These are phyloP conservation scores for Phytophthora foliorum DNA, from an alignment of 352 stramenopile genomes.

Conservation along the genomic window DNA sequence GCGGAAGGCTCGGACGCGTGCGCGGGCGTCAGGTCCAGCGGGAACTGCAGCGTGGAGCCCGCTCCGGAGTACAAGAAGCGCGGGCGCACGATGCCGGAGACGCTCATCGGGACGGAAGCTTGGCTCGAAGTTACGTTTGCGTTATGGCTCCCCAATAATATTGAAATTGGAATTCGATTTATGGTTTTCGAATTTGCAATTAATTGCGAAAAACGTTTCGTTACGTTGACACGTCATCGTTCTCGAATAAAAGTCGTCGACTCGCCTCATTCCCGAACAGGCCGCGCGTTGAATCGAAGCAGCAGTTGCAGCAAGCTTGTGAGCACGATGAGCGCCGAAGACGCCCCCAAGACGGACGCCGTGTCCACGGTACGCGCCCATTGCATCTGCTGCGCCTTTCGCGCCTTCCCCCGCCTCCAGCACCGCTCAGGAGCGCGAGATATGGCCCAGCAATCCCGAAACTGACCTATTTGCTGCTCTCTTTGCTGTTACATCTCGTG, in stretches of 20 bases:
- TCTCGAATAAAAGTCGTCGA: background rate
- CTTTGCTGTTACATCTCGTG: constrained; percentile 1
- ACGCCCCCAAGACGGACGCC: constrained; percentile 31
- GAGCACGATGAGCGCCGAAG: constrained; percentile 36
- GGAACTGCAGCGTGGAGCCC: constrained; percentile 59
- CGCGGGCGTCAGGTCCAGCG: constrained; percentile 35
- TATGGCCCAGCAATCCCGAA: constrained; percentile 5
- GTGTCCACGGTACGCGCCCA: constrained; percentile 31
- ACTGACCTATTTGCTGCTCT: constrained; percentile 19
- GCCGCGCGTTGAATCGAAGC: constrained; percentile 38
- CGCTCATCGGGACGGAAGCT: constrained; percentile 31
- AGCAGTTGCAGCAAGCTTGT: constrained; percentile 7
- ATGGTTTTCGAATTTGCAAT: background rate
- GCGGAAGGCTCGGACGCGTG: constrained; percentile 4
- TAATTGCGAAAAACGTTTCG: background rate
- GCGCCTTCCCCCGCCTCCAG: background rate
- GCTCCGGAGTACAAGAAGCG: constrained; percentile 60
- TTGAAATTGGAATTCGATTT: constrained; percentile 1
- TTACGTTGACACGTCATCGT: constrained; percentile 18
- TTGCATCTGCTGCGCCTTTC: background rate
- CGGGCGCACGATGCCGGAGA: constrained; percentile 46
- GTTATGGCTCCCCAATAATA: constrained; percentile 8
- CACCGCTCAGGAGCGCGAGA: constrained; percentile 12
- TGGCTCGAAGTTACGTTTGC: constrained; percentile 7
- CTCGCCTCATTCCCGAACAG: constrained; percentile 42